Evolutionary conservation across 345 rosid genomes (phyloP).

Genomic region (Syzygium grande): DNA sequence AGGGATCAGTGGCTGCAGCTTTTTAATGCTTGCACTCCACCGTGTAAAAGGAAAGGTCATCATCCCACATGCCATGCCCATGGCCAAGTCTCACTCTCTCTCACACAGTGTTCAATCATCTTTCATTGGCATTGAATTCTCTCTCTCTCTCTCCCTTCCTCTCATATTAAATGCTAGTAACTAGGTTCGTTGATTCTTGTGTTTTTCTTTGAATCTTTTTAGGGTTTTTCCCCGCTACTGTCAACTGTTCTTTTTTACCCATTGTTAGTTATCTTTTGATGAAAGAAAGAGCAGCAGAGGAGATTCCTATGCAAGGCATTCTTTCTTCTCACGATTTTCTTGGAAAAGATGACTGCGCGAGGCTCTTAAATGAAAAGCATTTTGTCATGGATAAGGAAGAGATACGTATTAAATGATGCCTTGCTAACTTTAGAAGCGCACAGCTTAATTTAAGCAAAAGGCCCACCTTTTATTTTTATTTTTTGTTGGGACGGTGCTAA

Average conservation of each 20-base stretch:
- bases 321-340: background rate
- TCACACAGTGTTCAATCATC: background rate
- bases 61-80: background rate
- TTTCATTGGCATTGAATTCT: background rate
- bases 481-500: background rate
- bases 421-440: background rate
- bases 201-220: background rate
- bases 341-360: background rate
- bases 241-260: background rate
- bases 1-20: slow-evolving; percentile 17
- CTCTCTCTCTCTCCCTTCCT: background rate
- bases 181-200: background rate
- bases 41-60: slow-evolving; percentile 12
- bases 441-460: background rate
- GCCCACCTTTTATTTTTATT: background rate
- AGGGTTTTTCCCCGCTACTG: background rate
- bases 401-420: background rate
- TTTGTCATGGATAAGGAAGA: background rate
- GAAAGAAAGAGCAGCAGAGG: background rate
- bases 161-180: background rate
- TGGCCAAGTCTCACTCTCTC: background rate
- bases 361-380: background rate
- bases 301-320: background rate
- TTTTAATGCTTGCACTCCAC: slow-evolving; percentile 41
- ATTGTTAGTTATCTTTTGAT: background rate